A percentile compares a stretch with the other conserved stretches of the same genome.
Conservation (phyloP, 805 yeast species). For the Cyberlindnera misumaiensis region DNA sequence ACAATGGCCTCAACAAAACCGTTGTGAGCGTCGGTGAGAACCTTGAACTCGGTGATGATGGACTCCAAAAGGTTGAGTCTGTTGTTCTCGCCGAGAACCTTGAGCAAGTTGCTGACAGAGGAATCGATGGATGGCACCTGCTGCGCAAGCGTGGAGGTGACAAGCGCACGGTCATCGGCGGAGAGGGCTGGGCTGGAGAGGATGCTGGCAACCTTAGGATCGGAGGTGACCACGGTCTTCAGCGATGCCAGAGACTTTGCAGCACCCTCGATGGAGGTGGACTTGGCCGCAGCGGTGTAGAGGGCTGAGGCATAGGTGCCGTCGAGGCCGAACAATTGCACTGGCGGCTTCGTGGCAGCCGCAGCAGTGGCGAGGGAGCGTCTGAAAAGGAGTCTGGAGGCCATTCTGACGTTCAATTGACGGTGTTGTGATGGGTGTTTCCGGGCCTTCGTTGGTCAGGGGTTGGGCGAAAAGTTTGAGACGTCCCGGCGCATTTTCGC, state of each 20-base stretch:
- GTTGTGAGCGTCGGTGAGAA: slow-evolving; percentile 79
- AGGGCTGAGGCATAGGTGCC: slow-evolving; percentile 97
- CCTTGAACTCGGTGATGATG: slow-evolving; percentile 64
- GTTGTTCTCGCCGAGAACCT: slow-evolving; percentile 89
- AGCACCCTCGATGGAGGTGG: slow-evolving; percentile 67
- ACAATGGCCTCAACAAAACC: slow-evolving; percentile 92
- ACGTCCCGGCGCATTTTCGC: too few relatives aligned
- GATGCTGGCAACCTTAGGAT: slow-evolving; percentile 53
- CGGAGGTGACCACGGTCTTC: slow-evolving; percentile 47
- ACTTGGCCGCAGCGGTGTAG: slow-evolving; percentile 84
- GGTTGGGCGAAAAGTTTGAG: not conserved
- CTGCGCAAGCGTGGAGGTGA: slow-evolving; percentile 52
- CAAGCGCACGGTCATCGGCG: slow-evolving; percentile 61
- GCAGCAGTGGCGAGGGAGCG: slow-evolving; percentile 73
- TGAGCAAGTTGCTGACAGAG: slow-evolving; percentile 71
- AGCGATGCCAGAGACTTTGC: slow-evolving; percentile 57
- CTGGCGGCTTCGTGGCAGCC: slow-evolving; percentile 70
- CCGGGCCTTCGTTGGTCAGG: not conserved
- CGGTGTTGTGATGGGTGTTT: not conserved
- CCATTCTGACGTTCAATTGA: slow-evolving; percentile 4
- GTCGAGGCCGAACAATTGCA: slow-evolving; percentile 89
- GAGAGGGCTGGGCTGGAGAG: slow-evolving; percentile 83
- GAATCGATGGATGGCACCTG: slow-evolving; percentile 49
- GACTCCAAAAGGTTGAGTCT: slow-evolving; percentile 66
- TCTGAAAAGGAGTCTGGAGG: slow-evolving; percentile 13